A percentile compares a stretch with the other conserved stretches of the same genome.
phyloP scores from a whole-genome alignment of 2,329 filamentous ascomycete genomes.

The Curvularia sp. region DNA sequence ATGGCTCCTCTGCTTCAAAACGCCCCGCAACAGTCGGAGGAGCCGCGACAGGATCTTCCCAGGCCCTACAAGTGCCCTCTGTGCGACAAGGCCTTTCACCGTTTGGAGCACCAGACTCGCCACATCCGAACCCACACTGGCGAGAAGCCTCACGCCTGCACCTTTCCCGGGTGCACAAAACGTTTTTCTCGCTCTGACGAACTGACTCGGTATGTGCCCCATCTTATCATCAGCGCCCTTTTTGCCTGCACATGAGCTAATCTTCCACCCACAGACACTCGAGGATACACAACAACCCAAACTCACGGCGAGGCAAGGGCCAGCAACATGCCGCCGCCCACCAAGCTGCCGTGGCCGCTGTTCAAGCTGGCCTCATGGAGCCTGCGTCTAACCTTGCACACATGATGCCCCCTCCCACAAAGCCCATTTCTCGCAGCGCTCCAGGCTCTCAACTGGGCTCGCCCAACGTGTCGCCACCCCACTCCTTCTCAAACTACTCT shows the following conservation, averaged over 20 bases:
- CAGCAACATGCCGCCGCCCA: conserved; percentile 66
- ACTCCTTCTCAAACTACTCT: conserved; percentile 75
- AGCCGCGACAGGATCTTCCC: conserved; percentile 82
- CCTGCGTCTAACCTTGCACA: conserved; percentile 57
- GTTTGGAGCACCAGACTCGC: conserved; percentile 88
- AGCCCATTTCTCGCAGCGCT: conserved; percentile 85
- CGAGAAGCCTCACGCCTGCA: conserved; percentile 96
- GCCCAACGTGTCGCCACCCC: conserved; percentile 95
- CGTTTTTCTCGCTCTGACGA: conserved; percentile 97
- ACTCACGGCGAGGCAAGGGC: conserved; percentile 93
- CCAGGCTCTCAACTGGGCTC: conserved; percentile 85
- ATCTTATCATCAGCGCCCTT: not conserved
- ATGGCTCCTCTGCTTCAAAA: conserved; percentile 68
- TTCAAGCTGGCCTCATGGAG: conserved; percentile 60
- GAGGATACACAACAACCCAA: conserved; percentile 98
- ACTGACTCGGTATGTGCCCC: conserved; percentile 71
- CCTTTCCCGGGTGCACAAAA: conserved; percentile 94
- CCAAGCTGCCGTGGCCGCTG: conserved; percentile 62
- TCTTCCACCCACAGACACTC: conserved; percentile 72
- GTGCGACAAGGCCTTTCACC: conserved; percentile 98
- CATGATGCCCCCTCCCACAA: conserved; percentile 78
- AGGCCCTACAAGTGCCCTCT: conserved; percentile 98
- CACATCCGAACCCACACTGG: conserved; percentile 98
- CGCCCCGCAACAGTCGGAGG: conserved; percentile 52
- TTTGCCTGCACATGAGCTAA: conserved; percentile 18